phyloP scores from a whole-genome alignment of 2,329 filamentous ascomycete genomes.

The Iodosphaeria phyllophila region DNA sequence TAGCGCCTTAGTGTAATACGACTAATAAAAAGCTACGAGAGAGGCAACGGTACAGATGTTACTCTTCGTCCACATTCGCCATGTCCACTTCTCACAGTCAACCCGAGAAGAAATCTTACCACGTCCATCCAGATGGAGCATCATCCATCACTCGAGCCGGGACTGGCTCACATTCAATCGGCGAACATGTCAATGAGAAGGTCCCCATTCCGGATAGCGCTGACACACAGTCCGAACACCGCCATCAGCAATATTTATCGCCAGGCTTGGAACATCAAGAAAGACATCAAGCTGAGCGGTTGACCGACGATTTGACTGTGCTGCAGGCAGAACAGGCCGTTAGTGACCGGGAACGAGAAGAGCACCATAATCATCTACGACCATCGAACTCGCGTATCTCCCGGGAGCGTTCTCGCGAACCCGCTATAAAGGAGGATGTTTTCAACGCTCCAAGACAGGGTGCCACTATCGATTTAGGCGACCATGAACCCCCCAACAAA shows the following conservation, averaged over 20 bases:
- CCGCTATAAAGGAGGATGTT: constrained; percentile 10
- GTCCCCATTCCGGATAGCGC: too few species aligned
- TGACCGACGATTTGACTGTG: constrained; percentile 13
- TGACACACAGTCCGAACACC: constrained; percentile 1
- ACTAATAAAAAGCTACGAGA: too few species aligned
- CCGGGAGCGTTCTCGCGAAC: constrained; percentile 2
- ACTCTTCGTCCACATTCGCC: too few species aligned
- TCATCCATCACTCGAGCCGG: too few species aligned
- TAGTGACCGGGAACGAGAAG: constrained; percentile 4
- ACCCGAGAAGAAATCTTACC: too few species aligned
- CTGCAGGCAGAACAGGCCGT: constrained; percentile 13
- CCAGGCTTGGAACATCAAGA: constrained; percentile 4
- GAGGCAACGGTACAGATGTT: too few species aligned
- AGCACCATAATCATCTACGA: neutral
- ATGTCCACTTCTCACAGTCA: too few species aligned
- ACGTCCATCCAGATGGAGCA: too few species aligned
- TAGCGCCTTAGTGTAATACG: too few species aligned
- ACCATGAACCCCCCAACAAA: constrained; percentile 39
- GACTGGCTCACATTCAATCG: too few species aligned
- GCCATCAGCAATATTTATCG: constrained; percentile 5
- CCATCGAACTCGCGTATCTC: neutral
- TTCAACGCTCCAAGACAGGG: constrained; percentile 10
- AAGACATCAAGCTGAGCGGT: constrained; percentile 10
- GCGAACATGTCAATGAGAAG: too few species aligned
- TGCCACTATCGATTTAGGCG: constrained; percentile 19